Evolutionary conservation across 2,329 filamentous ascomycete genomes (phyloP).

Genomic region (Colletotrichum sp.): DNA sequence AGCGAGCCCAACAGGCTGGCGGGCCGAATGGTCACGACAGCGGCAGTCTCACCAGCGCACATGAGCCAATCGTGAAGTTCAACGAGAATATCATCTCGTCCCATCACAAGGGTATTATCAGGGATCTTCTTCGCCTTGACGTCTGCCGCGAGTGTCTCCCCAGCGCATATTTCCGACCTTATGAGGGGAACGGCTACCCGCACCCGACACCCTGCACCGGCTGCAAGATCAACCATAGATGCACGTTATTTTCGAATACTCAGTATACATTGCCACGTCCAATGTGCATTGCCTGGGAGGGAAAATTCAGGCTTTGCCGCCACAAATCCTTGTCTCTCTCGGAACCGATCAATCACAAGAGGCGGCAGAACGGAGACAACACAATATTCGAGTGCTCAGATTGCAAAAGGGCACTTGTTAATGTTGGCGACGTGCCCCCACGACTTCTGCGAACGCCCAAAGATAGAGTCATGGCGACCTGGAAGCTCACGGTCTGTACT

Average conservation of each 20-base stretch:
- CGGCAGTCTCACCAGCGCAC: neutral
- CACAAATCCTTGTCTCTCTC: neutral
- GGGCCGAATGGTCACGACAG: neutral
- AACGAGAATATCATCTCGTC: accelerated
- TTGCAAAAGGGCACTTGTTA: accelerated
- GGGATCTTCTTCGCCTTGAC: neutral
- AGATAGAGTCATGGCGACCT: neutral
- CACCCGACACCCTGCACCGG: neutral
- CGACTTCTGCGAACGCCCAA: neutral
- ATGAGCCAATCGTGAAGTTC: neutral
- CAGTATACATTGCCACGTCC: neutral
- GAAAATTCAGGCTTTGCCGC: neutral
- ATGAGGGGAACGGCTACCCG: neutral
- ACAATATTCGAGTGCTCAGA: neutral
- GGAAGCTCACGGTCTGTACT: neutral
- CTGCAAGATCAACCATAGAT: neutral
- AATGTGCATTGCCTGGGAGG: neutral
- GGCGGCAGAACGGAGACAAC: neutral
- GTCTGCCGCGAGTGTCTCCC: neutral
- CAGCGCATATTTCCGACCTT: neutral
- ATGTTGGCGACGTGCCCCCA: neutral
- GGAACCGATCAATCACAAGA: neutral
- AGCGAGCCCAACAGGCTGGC: neutral
- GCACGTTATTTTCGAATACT: neutral
- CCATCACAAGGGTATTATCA: neutral